Evolutionary conservation across 2,329 filamentous ascomycete species (phyloP), one percentile per base, ranked within the genome.

Genomic region (Fusarium oligoseptatum): DNA sequence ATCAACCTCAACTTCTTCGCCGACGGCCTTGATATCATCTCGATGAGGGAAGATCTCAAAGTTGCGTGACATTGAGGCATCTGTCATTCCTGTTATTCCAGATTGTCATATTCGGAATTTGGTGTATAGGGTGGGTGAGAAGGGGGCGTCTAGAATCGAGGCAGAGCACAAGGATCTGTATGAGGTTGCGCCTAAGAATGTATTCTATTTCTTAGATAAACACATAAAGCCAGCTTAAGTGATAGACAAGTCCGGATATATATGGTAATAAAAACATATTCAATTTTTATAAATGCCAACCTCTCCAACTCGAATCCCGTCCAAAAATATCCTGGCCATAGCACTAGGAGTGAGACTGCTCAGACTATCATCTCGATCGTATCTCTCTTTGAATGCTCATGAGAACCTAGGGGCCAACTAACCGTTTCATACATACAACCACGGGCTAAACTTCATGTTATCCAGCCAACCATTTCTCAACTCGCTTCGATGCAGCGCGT

Each of bases 1-100:
- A 91, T 92, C 78, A 87, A 88, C 78, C 87, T 91, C 79, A 90
- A 90, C 81, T 91, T 88, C 81, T 91, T 88, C 84, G 83, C 84
- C 45, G 82, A 87, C n/a, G 87, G 89, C 39, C 83, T 90, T 2
- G 86, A 87, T 72, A 83, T 92, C n/a, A 80, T 91, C 20, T 89
- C 87, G 4, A 82, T 92, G 81, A 87, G 88, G 29, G 88, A 91
- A 27, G 24, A 27, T 27, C 4, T 57, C 75, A 5, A 67, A 68
- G 11, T 37, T 77, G 1, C 73, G 72, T 0, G n/a, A 76, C 1
- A 52, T 69, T 15, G 74, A 77, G 2, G 74, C 70, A 2, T 77
- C 66, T 4, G 66, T 77, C 2, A 87, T 91, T 14, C 89, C 89
- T 0, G 83, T 90, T 79, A 89, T 85, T 79, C 88, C 78, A 68